Base-by-base conservation (phyloP, 2,329 filamentous ascomycete genomes). In the Cercospora beticola region DNA sequence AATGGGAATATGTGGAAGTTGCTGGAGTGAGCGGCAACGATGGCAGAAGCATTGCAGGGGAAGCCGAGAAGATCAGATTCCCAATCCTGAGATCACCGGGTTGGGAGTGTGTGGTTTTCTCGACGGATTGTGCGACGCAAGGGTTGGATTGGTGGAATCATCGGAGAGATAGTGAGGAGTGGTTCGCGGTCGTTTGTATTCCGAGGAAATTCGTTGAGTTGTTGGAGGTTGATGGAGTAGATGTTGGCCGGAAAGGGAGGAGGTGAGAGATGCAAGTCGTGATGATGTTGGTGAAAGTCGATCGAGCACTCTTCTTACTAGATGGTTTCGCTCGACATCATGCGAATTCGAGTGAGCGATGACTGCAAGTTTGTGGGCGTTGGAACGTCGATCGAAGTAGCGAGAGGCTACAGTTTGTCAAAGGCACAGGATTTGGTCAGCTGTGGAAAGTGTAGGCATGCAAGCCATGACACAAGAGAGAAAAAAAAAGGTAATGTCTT, bases 121-220 rank as follows among this genome's bases (percentile, higher is more conserved):
- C 64, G 40, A 66, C 64, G 57, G 64, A 66, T 23, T 66, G 40
- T 28, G 64, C 64, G 5, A 62, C 64, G 18, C 64, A 66, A 16
- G 64, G 57, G 1, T 26, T 66, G 26, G 59, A 62, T 54, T 66
- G 64, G 64, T 66, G 64, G 64, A 54, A 66, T 62, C 58, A 62
- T 52, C 5, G 36, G 40, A 28, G 64, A 16, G 64, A 66, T 12
- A 61, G 57, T 10, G 18, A 52, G 40, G 64, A 66, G 31, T 66
- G 64, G 64, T 66, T 66, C 10, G 64, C 57, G 12, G 64, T 66
- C 12, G 64, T 61, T 3, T 61, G 57, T 12, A 66, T 66, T 31
- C 64, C 64, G n/a, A 28, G 57, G 8, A 56, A 66, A 21, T 66
- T 61, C 16, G 43, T 65, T 18, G 33, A 59, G 7, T 40, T 66